Conservation (phyloP, 768 basidiomycete genomes). For the Agaricus blazei region DNA sequence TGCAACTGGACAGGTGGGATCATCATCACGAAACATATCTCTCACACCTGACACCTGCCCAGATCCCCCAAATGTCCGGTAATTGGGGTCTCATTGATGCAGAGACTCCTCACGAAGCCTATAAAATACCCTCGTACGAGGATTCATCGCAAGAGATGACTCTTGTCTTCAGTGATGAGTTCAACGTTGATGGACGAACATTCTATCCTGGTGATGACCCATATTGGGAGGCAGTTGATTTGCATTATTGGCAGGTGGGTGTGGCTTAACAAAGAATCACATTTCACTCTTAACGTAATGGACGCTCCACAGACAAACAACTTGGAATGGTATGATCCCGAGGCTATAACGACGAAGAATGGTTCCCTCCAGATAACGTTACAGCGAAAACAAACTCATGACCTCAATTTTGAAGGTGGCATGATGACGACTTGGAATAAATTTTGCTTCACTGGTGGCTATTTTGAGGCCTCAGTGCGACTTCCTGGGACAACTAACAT, state of each 20-base stretch:
- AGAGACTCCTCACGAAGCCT: slow-evolving; percentile 62
- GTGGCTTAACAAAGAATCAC: neutral
- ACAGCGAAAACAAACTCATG: slow-evolving; percentile 58
- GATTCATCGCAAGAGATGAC: slow-evolving; percentile 52
- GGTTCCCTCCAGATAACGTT: slow-evolving; percentile 78
- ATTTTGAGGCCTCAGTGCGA: slow-evolving; percentile 63
- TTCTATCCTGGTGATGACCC: slow-evolving; percentile 90
- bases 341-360: slow-evolving; percentile 63
- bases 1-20: slow-evolving; percentile 59
- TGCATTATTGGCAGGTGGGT: slow-evolving; percentile 70
- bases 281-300: neutral
- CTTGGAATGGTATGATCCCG: slow-evolving; percentile 89
- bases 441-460: slow-evolving; percentile 90
- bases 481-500: slow-evolving; percentile 67
- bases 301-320: slow-evolving; percentile 48
- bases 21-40: neutral
- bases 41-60: neutral
- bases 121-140: slow-evolving; percentile 46
- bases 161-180: slow-evolving; percentile 87
- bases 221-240: slow-evolving; percentile 81
- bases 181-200: slow-evolving; percentile 71
- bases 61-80: slow-evolving; percentile 58
- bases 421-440: slow-evolving; percentile 80
- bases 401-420: slow-evolving; percentile 67
- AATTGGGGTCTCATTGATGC: slow-evolving; percentile 70